Percentiles rank a stretch among this genome's conserved stretches.
These are phyloP conservation scores for Claviceps capensis DNA, from an alignment of 2,329 filamentous ascomycete species.

Conservation along the genomic window DNA sequence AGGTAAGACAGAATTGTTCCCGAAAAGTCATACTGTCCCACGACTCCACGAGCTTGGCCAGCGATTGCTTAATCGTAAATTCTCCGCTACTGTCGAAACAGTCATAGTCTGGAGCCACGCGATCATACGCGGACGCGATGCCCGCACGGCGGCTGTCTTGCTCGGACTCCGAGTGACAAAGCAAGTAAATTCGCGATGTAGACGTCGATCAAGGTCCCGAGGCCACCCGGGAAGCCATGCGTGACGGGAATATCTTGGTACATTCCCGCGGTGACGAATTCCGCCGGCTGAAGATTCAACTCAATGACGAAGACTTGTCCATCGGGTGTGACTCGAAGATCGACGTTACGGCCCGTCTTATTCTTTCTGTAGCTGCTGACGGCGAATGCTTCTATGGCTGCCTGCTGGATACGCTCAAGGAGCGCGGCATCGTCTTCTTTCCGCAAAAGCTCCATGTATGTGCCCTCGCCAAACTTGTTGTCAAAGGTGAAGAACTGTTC, in stretches of 20 bases:
- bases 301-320: constrained; percentile 1
- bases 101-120: accelerated
- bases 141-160: not conserved
- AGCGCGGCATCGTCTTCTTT: not conserved
- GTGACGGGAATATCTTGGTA: not conserved
- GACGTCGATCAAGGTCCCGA: not conserved
- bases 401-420: not conserved
- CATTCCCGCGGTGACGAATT: not conserved
- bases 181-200: not conserved
- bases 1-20: not conserved
- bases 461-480: not conserved
- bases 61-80: not conserved
- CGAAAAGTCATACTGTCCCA: not conserved
- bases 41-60: not conserved
- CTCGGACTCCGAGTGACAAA: not conserved
- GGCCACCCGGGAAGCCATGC: not conserved
- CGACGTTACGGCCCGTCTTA: not conserved
- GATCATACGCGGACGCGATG: not conserved
- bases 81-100: not conserved
- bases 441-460: not conserved
- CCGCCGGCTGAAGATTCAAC: not conserved
- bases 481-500: constrained; percentile 1
- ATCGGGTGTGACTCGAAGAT: not conserved
- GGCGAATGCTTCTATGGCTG: not conserved
- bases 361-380: not conserved